Evolutionary conservation across 2,329 filamentous ascomycete genomes (phyloP).

Genomic region (Botrytis paeoniae): DNA sequence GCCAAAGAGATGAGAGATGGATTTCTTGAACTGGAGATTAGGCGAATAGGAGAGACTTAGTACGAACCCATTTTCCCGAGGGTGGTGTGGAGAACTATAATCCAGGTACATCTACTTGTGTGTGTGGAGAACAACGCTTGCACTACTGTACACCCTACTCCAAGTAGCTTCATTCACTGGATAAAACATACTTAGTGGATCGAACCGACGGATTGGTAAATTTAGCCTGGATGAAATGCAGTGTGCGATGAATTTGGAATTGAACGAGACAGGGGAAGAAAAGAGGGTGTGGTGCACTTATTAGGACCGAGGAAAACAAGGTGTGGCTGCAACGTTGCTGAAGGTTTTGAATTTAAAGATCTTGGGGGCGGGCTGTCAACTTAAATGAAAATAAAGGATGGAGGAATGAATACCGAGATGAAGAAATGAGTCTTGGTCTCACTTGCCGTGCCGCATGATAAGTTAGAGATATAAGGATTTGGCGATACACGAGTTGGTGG

Average conservation of each 20-base stretch:
- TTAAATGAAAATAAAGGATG: neutral
- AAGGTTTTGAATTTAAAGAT: neutral
- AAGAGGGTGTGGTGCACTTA: neutral
- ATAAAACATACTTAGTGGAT: neutral
- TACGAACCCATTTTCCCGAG: neutral
- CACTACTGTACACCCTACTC: neutral
- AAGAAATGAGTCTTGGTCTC: neutral
- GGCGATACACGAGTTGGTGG: neutral
- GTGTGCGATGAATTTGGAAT: neutral
- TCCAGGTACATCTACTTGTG: neutral
- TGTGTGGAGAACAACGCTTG: neutral
- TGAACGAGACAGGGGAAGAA: neutral
- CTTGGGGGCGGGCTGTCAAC: neutral
- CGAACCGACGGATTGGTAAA: neutral
- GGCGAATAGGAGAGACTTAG: neutral
- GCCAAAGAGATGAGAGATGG: neutral
- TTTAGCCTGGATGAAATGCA: neutral
- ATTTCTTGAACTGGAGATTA: neutral
- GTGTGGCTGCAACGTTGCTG: neutral
- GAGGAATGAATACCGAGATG: neutral
- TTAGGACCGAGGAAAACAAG: neutral
- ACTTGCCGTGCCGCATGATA: neutral
- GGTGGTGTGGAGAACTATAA: neutral
- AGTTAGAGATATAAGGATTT: constrained; percentile 1
- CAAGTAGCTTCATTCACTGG: neutral